These are phyloP conservation scores for Plectosphaerella plurivora DNA, from an alignment of 2,329 filamentous ascomycete species.

Conservation along the genomic window DNA sequence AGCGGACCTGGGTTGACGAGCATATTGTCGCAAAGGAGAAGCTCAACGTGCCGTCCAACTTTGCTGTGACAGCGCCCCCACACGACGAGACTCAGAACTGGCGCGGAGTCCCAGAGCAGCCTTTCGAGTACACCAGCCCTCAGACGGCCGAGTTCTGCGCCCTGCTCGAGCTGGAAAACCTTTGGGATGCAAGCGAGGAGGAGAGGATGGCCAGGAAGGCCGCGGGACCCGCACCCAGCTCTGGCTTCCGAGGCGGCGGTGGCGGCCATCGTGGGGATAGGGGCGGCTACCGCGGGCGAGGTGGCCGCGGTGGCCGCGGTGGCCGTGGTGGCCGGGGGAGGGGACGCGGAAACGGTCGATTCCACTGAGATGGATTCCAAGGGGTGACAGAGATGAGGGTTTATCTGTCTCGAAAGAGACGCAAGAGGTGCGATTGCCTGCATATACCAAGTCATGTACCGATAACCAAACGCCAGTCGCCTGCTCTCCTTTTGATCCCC, in stretches of 20 bases:
- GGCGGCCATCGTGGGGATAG: conserved; percentile 27
- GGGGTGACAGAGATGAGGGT: not conserved
- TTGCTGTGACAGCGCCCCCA: conserved; percentile 68
- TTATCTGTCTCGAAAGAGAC: too few species aligned
- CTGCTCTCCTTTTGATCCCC: too few species aligned
- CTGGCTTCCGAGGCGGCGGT: conserved; percentile 21
- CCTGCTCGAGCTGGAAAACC: conserved; percentile 71
- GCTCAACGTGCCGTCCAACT: conserved; percentile 73
- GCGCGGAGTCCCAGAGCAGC: conserved; percentile 56
- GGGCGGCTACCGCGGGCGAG: too few species aligned
- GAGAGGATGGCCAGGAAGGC: conserved; percentile 58
- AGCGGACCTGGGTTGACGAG: conserved; percentile 76
- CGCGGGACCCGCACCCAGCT: conserved; percentile 47
- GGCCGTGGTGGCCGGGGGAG: conserved; percentile 30
- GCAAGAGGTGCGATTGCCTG: too few species aligned
- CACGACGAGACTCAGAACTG: conserved; percentile 52
- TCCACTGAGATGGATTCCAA: not conserved
- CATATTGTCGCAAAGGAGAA: conserved; percentile 61
- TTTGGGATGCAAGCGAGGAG: conserved; percentile 67
- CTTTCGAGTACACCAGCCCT: conserved; percentile 78
- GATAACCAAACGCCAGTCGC: not conserved
- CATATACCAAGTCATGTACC: not conserved
- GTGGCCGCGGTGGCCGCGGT: conserved; percentile 25
- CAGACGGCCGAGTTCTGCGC: conserved; percentile 82
- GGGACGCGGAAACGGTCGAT: conserved; percentile 29